phyloP scores from a whole-genome alignment of 768 basidiomycete species.

The Boletus sp. region DNA sequence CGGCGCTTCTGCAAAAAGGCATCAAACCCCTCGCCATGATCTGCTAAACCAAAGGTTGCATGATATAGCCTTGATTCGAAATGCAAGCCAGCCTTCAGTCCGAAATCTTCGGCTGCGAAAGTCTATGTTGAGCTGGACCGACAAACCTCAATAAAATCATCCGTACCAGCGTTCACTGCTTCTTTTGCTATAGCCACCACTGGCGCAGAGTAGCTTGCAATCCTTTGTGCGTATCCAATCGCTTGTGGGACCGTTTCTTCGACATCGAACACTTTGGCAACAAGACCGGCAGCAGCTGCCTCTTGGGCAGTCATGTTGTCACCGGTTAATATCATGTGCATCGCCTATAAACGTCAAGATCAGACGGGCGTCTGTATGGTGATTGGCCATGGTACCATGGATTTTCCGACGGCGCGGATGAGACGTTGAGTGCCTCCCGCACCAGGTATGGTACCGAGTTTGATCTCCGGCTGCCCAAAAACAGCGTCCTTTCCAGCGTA shows the following conservation, averaged over 20 bases:
- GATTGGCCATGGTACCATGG: constrained; percentile 31
- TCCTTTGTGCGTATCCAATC: constrained; percentile 37
- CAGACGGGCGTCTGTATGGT: neutral
- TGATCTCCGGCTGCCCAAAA: constrained; percentile 96
- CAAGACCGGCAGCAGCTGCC: constrained; percentile 48
- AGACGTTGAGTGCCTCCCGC: constrained; percentile 93
- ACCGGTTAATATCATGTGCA: constrained; percentile 57
- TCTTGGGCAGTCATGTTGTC: constrained; percentile 44
- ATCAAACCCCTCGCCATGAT: constrained; percentile 46
- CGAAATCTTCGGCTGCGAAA: constrained; percentile 43
- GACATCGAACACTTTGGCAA: constrained; percentile 41
- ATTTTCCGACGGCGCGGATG: constrained; percentile 82
- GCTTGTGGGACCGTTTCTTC: constrained; percentile 44
- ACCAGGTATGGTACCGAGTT: constrained; percentile 90
- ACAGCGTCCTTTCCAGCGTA: constrained; percentile 83
- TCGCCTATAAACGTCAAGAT: constrained; percentile 34
- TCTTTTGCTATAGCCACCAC: constrained; percentile 45
- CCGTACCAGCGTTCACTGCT: constrained; percentile 45
- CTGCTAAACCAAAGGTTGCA: constrained; percentile 47
- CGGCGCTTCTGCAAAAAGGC: constrained; percentile 49
- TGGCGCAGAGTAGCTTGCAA: constrained; percentile 33
- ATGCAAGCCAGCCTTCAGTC: constrained; percentile 43
- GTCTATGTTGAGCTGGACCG: neutral
- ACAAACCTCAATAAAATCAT: neutral
- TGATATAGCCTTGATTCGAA: constrained; percentile 52